Base-by-base conservation (phyloP, 352 stramenopile genomes). In the Hyaloperonospora arabidopsidis region DNA sequence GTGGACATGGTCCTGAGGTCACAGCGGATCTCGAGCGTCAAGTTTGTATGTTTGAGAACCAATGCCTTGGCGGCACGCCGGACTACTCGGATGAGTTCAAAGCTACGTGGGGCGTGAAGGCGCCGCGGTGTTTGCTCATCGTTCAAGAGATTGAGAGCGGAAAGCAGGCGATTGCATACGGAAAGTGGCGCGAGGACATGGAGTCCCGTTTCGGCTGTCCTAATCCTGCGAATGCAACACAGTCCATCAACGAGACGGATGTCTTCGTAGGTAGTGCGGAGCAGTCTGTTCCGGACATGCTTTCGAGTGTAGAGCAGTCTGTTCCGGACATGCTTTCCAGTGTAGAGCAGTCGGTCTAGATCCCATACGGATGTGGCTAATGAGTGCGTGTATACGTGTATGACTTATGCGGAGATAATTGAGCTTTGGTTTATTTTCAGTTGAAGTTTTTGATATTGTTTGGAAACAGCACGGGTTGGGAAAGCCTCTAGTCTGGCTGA, bases 11-110 rank as follows among this genome's bases (percentile, higher is more conserved):
- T n/a, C 32, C 61, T 22, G 57, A 72, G 12, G 57, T 54, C 32
- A 73, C 68, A 32, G 69, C 59, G 4, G 72, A 85, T 45, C 59
- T 85, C 19, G 74, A 85, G 54, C 65, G 65, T 45, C 78, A 83
- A 61, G 25, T 63, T 45, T 79, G 74, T 32, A 66, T 81, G 67
- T 76, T 74, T 40, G 59, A 83, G 43, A 57, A 79, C 22, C 59
- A 79, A 29, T 85, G 74, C 47, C 59, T 83, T 1, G 72, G 72
- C 13, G 72, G 72, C 14, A 63, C 65, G 0, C 44, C 51, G 0
- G 70, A 81, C 34, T 85, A 81, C 54, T 55, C 60, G 0, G 46
- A 49, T 0, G 60, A 65, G 41, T 82, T 83, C 55, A 81, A 81
- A 53, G 54, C 50, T 0, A 68, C 62, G 12, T 83, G 70, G 72